phyloP scores from a whole-genome alignment of 2,329 filamentous ascomycete genomes.

The Chrysoporthe austroafricana region DNA sequence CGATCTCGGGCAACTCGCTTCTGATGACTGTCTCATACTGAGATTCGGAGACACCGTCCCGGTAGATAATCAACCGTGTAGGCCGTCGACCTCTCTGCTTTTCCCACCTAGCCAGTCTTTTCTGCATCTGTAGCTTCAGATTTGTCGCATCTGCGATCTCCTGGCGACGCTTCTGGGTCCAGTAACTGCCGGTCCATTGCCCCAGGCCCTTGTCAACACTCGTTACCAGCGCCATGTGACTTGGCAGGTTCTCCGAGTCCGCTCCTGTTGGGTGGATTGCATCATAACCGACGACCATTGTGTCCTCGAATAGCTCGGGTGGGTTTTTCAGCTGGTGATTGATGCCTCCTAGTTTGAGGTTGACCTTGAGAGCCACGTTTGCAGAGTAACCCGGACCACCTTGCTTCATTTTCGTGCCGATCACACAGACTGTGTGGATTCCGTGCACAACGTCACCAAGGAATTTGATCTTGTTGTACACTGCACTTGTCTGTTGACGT shows the following conservation, averaged over 20 bases:
- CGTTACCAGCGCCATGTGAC: conserved; percentile 79
- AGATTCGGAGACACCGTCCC: conserved; percentile 87
- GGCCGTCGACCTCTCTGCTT: conserved; percentile 63
- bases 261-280: conserved; percentile 82
- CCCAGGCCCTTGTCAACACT: conserved; percentile 70
- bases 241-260: conserved; percentile 63
- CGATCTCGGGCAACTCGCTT: conserved; percentile 68
- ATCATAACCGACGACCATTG: conserved; percentile 86
- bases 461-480: conserved; percentile 71
- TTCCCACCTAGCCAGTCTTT: conserved; percentile 60
- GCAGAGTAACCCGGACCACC: conserved; percentile 57
- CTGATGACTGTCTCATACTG: conserved; percentile 74
- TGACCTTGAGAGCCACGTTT: conserved; percentile 78
- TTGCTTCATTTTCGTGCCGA: conserved; percentile 30
- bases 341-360: conserved; percentile 75
- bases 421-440: conserved; percentile 70
- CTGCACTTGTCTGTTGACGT: conserved; percentile 41
- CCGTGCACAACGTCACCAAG: conserved; percentile 69
- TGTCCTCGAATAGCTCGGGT: conserved; percentile 61
- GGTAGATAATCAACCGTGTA: conserved; percentile 78
- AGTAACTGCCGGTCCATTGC: conserved; percentile 79
- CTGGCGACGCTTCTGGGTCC: conserved; percentile 64
- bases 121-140: conserved; percentile 46
- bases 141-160: conserved; percentile 69
- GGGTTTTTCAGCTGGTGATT: conserved; percentile 66